phyloP scores from a whole-genome alignment of 345 rosid genomes.

The Linum tenue region DNA sequence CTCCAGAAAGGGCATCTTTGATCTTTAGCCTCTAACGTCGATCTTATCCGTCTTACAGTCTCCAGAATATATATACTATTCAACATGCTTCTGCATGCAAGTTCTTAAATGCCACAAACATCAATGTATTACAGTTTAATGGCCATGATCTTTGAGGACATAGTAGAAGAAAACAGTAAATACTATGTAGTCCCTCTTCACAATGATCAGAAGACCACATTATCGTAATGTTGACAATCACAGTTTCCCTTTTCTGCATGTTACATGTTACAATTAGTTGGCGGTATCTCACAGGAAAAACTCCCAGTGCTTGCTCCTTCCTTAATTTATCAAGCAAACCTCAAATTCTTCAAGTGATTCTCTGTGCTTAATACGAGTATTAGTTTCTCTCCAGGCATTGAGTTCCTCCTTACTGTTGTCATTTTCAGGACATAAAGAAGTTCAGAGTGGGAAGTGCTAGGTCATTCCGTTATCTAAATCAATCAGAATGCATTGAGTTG shows the following conservation, averaged over 20 bases:
- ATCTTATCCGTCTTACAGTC: too few species aligned
- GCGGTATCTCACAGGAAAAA: too few species aligned
- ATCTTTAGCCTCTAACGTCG: not conserved
- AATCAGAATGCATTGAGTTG: not conserved
- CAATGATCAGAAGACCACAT: too few species aligned
- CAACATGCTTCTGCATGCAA: too few species aligned
- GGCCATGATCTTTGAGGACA: not conserved
- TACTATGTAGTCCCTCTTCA: not conserved
- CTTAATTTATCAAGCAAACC: too few species aligned
- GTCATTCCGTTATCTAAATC: conserved; percentile 5
- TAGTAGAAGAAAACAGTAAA: not conserved
- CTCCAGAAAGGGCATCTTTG: not conserved
- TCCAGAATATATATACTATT: too few species aligned
- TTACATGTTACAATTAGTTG: too few species aligned
- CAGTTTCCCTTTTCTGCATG: too few species aligned
- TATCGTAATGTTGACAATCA: too few species aligned
- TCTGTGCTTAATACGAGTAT: not conserved
- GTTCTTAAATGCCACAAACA: too few species aligned
- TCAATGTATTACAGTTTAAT: too few species aligned
- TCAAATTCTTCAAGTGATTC: not conserved
- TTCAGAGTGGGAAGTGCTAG: not conserved
- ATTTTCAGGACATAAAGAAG: conserved; percentile 1
- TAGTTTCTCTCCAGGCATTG: not conserved
- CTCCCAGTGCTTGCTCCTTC: too few species aligned
- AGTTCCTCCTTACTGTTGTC: not conserved